Evolutionary conservation across 129 eudicot genomes (phyloP).

Genomic region (Flaveria trinervia): DNA sequence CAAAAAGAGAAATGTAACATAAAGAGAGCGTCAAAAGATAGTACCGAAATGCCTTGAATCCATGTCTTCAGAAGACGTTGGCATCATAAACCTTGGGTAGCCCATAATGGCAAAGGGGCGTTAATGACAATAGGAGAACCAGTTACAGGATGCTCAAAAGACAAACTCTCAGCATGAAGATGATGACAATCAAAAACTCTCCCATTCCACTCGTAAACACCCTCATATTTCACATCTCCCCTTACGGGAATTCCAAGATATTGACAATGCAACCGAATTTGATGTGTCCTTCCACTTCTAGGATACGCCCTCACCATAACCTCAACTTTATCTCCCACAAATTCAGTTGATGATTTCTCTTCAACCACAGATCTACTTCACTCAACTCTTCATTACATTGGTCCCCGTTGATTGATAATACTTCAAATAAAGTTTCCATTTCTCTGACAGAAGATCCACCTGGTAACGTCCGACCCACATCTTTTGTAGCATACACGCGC

Average conservation of each 20-base stretch:
- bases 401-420: conserved; percentile 58
- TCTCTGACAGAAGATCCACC: conserved; percentile 80
- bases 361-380: conserved; percentile 46
- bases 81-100: conserved; percentile 43
- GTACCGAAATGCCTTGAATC: conserved; percentile 7
- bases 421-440: conserved; percentile 82
- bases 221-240: conserved; percentile 95
- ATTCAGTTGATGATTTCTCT: conserved; percentile 50
- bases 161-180: conserved; percentile 90
- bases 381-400: conserved; percentile 28
- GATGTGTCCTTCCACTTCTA: conserved; percentile 96
- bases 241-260: conserved; percentile 83
- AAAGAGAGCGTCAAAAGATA: not conserved
- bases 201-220: conserved; percentile 83
- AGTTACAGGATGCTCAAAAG: conserved; percentile 88
- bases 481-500: conserved; percentile 87
- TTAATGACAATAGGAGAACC: conserved; percentile 55
- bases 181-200: conserved; percentile 56
- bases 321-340: conserved; percentile 53
- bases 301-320: conserved; percentile 84
- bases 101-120: conserved; percentile 86
- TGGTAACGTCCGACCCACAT: conserved; percentile 69
- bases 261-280: conserved; percentile 96
- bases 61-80: conserved; percentile 2
- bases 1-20: not conserved